Conservation (phyloP, 2,329 filamentous ascomycete genomes). For the Ophiostoma fasciatum region DNA sequence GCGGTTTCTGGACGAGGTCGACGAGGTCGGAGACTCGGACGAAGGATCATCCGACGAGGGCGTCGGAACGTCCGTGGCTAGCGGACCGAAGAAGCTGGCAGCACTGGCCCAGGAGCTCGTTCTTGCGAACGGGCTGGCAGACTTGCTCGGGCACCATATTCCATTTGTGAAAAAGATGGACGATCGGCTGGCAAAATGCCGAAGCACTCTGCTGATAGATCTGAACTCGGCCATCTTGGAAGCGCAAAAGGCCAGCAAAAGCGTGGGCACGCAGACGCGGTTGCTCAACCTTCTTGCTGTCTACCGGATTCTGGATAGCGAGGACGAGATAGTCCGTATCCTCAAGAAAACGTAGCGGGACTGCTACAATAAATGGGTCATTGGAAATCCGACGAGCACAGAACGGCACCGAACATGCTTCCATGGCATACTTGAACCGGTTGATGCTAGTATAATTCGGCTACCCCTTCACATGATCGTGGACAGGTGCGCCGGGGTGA, state of each 20-base stretch:
- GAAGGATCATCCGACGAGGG: conserved; percentile 16
- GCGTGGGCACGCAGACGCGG: conserved; percentile 24
- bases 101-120: conserved; percentile 31
- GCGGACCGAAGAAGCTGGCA: conserved; percentile 31
- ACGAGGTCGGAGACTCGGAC: conserved; percentile 18
- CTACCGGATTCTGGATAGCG: conserved; percentile 37
- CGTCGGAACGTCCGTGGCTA: conserved; percentile 23
- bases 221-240: conserved; percentile 33
- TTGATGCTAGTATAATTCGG: neutral
- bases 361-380: too few species aligned
- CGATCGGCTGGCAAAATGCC: conserved; percentile 36
- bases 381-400: too few species aligned
- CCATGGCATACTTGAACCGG: conserved; percentile 1
- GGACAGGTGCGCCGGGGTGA: conserved; percentile 37
- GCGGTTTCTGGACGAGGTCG: conserved; percentile 18
- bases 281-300: conserved; percentile 37
- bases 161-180: conserved; percentile 37
- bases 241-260: conserved; percentile 25
- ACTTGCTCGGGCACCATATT: conserved; percentile 29
- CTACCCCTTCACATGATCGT: conserved; percentile 33
- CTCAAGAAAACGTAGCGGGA: conserved; percentile 26
- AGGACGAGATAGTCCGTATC: conserved; percentile 35
- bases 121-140: conserved; percentile 26
- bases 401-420: neutral
- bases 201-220: conserved; percentile 42